These are phyloP conservation scores for Xylaria polymorpha DNA, from an alignment of 2,329 filamentous ascomycete genomes.

Conservation along the genomic window DNA sequence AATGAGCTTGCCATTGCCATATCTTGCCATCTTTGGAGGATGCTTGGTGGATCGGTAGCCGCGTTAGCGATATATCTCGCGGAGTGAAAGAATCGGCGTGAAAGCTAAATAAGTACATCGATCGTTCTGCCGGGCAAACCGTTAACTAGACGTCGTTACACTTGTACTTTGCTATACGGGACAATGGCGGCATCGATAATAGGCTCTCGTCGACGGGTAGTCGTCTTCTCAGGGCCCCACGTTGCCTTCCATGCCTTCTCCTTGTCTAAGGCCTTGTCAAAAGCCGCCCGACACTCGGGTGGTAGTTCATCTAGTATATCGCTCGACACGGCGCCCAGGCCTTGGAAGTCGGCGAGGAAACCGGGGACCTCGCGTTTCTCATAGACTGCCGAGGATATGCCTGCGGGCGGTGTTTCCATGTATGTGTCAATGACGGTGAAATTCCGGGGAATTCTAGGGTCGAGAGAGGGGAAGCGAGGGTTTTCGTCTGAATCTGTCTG, in stretches of 20 bases:
- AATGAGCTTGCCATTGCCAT: too few species aligned
- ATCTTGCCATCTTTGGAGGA: not conserved
- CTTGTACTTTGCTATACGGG: constrained; percentile 61
- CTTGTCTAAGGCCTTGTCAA: constrained; percentile 72
- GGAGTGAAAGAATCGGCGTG: not conserved
- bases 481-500: constrained; percentile 45
- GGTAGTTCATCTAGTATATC: constrained; percentile 76
- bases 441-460: constrained; percentile 64
- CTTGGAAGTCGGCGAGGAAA: constrained; percentile 66
- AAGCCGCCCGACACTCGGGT: constrained; percentile 76
- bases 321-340: constrained; percentile 71
- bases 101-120: not conserved
- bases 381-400: constrained; percentile 60
- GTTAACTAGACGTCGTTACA: constrained; percentile 1
- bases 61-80: not conserved
- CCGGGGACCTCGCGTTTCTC: constrained; percentile 57
- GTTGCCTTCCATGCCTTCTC: constrained; percentile 78
- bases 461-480: constrained; percentile 60
- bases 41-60: not conserved
- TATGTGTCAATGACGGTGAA: constrained; percentile 67
- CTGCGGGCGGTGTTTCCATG: constrained; percentile 63
- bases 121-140: not conserved
- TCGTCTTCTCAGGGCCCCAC: constrained; percentile 77
- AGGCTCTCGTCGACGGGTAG: constrained; percentile 63
- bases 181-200: constrained; percentile 74